phyloP scores from a whole-genome alignment of 2,329 filamentous ascomycete genomes.

The Phaeosphaeriaceae sp. region DNA sequence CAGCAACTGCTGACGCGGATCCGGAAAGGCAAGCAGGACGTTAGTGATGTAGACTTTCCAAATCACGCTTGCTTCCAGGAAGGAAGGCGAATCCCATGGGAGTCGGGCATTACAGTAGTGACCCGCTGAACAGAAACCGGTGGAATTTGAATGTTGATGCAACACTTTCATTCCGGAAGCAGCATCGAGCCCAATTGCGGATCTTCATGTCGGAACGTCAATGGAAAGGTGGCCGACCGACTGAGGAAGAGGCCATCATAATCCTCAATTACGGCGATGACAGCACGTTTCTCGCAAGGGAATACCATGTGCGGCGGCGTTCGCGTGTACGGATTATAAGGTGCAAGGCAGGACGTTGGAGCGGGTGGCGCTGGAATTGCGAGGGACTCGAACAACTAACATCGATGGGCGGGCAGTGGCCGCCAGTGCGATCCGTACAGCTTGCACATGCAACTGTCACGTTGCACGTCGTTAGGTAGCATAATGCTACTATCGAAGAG shows the following conservation, averaged over 20 bases:
- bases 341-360: conserved; percentile 8
- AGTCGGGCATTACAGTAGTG: conserved; percentile 2
- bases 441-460: conserved; percentile 7
- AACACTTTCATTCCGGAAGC: conserved; percentile 6
- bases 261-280: conserved; percentile 10
- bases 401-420: neutral
- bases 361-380: conserved; percentile 5
- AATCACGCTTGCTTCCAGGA: conserved; percentile 1
- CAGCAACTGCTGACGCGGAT: conserved; percentile 2
- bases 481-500: conserved; percentile 12
- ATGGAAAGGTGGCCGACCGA: conserved; percentile 9
- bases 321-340: conserved; percentile 9
- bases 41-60: neutral
- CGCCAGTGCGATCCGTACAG: conserved; percentile 6
- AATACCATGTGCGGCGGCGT: conserved; percentile 6
- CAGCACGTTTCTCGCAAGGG: conserved; percentile 9
- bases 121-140: conserved; percentile 10
- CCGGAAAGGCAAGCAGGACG: neutral
- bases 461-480: conserved; percentile 1
- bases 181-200: conserved; percentile 6
- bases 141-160: conserved; percentile 11
- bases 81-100: neutral
- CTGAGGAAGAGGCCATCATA: conserved; percentile 12
- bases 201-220: conserved; percentile 10
- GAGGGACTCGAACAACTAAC: conserved; percentile 5